Percentiles rank a stretch among this genome's conserved stretches.
Evolutionary conservation across 2,329 filamentous ascomycete genomes (phyloP).

Genomic region (Trichoderma sp.): DNA sequence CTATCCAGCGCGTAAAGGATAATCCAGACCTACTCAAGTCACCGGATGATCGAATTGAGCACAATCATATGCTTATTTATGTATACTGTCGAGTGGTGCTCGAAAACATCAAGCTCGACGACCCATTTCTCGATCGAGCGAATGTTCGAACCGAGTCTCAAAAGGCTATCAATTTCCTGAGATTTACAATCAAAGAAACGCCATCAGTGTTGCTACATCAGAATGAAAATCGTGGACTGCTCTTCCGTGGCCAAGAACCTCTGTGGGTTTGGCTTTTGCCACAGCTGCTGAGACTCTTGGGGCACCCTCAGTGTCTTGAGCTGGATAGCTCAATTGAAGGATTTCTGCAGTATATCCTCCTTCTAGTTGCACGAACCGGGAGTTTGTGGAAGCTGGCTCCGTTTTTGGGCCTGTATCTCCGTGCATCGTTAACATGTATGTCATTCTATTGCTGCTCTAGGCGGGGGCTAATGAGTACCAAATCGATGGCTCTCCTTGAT

Average conservation of each 20-base stretch:
- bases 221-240: slow-evolving; percentile 42
- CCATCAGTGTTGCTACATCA: slow-evolving; percentile 64
- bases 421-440: slow-evolving; percentile 50
- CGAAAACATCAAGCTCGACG: slow-evolving; percentile 66
- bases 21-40: slow-evolving; percentile 57
- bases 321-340: slow-evolving; percentile 54
- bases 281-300: slow-evolving; percentile 58
- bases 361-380: slow-evolving; percentile 45
- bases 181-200: slow-evolving; percentile 72
- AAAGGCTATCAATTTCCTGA: slow-evolving; percentile 77
- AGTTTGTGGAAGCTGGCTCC: slow-evolving; percentile 51
- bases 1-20: slow-evolving; percentile 58
- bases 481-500: slow-evolving; percentile 32
- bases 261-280: slow-evolving; percentile 67
- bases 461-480: background rate
- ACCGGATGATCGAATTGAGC: slow-evolving; percentile 65
- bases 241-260: slow-evolving; percentile 60
- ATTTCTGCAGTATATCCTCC: slow-evolving; percentile 53
- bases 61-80: slow-evolving; percentile 84
- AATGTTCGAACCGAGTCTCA: slow-evolving; percentile 60
- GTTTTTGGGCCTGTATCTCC: slow-evolving; percentile 50
- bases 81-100: slow-evolving; percentile 80
- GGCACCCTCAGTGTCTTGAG: slow-evolving; percentile 49
- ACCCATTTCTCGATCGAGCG: slow-evolving; percentile 63
- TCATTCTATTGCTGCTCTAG: background rate